phyloP scores from a whole-genome alignment of 2,329 filamentous ascomycete species.

The Cephalotrichum gorgonifer region DNA sequence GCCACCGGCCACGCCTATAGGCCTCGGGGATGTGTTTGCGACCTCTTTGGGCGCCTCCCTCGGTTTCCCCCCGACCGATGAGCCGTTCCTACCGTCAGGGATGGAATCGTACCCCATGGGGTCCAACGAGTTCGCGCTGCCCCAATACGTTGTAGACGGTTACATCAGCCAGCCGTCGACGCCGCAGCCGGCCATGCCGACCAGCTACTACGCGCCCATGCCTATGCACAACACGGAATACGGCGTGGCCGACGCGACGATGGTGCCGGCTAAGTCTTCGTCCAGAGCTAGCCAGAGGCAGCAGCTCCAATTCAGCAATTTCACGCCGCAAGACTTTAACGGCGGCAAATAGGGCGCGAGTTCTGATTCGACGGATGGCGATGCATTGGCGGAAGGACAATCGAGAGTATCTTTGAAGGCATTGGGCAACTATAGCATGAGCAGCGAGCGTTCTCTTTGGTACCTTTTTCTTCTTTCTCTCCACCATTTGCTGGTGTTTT shows the following conservation, averaged over 20 bases:
- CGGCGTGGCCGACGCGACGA: constrained; percentile 37
- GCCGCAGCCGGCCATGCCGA: constrained; percentile 28
- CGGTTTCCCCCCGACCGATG: constrained; percentile 29
- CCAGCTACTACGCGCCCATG: constrained; percentile 26
- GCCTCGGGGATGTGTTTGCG: constrained; percentile 28
- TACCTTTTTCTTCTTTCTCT: neutral
- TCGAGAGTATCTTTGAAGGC: neutral
- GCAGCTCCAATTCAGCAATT: constrained; percentile 24
- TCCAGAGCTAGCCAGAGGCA: constrained; percentile 17
- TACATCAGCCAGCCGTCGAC: constrained; percentile 36
- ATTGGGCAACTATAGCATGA: neutral
- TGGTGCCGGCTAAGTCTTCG: constrained; percentile 17
- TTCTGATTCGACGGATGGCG: no score
- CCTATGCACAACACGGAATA: constrained; percentile 32
- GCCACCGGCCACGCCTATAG: constrained; percentile 41
- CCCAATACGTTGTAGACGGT: constrained; percentile 30
- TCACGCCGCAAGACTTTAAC: constrained; percentile 14
- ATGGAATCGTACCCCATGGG: constrained; percentile 27
- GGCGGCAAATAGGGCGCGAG: neutral
- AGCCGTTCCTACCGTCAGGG: constrained; percentile 37
- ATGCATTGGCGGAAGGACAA: neutral
- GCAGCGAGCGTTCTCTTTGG: neutral
- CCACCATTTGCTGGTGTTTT: neutral
- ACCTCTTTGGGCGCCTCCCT: constrained; percentile 1
- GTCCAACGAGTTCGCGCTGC: constrained; percentile 32